Conservation (phyloP, 192 early-diverging fungal species). For the Geranomyces variabilis region DNA sequence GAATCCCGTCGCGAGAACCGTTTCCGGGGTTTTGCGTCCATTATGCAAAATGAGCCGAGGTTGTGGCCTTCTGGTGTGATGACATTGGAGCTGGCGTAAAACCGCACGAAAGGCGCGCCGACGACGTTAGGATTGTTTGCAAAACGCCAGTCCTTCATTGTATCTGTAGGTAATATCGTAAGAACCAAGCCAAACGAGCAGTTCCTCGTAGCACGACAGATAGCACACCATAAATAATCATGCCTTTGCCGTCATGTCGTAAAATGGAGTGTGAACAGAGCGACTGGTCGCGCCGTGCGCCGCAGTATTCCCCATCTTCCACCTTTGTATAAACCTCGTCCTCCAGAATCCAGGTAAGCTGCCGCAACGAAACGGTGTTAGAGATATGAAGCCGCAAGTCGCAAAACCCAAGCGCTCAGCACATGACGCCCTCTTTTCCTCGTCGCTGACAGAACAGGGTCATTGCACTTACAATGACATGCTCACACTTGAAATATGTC, state of each 20-base stretch:
- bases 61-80: conserved; percentile 44
- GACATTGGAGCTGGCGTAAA: conserved; percentile 52
- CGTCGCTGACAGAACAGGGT: no score
- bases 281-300: conserved; percentile 1
- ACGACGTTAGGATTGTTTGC: conserved; percentile 45
- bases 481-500: conserved; percentile 14
- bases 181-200: no score
- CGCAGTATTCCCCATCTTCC: conserved; percentile 9
- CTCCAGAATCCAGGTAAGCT: conserved; percentile 19
- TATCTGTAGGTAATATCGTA: conserved; percentile 12
- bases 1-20: conserved; percentile 39
- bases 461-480: conserved; percentile 26
- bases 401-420: no score
- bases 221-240: conserved; percentile 21
- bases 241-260: conserved; percentile 4
- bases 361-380: no score
- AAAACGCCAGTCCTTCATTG: conserved; percentile 53
- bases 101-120: conserved; percentile 43
- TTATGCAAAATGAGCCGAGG: conserved; percentile 52
- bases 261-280: conserved; percentile 30
- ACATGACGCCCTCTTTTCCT: no score
- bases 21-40: conserved; percentile 43
- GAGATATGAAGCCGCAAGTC: no score
- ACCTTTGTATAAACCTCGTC: conserved; percentile 2
- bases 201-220: neutral